Evolutionary conservation across 148 eudicot species (phyloP), one percentile per base, ranked within the genome.

Genomic region (Chenopodium suecicum): DNA sequence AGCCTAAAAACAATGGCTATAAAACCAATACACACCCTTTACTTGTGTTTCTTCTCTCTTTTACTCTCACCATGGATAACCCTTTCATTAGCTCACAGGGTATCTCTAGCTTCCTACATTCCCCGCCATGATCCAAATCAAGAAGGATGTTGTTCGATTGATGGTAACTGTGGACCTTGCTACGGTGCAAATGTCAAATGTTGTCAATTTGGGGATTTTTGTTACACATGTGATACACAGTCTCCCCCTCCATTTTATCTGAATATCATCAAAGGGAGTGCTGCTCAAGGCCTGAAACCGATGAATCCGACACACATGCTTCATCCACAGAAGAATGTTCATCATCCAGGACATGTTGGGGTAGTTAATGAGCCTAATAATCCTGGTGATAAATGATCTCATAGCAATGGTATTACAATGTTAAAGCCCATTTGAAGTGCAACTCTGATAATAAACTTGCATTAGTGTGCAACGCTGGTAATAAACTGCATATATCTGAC

Each of bases 81-180:
- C 52, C 17, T 79, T 7, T 54, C 79, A n/a, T 79, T 29, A 58
- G 85, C 85, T 66, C 74, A 78, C 54, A 65, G 82, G 63, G 69
- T 22, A 37, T 73, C 75, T 16, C 75, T 83, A 46, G 27, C 66
- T 54, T 65, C 85, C 27, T 16, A 27, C 37, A 4, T 58, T 20
- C 70, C n/a, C 66, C 54, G 16, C 27, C 14, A 29, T 64, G 81
- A 37, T 37, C 34, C 60, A 8, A 71, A 64, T 65, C 65, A 46
- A 80, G 17, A 63, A 41, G 58, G 17, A 8, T 76, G 84, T 70
- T 77, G 79, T 50, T 50, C 70, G 17, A 31, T 34, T 2, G 64
- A 64, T 25, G 67, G 72, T 25, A 34, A 68, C 1, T 71, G 84
- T 60, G 54, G 52, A 17, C 64, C 69, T 70, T 77, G 81, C 48